Evolutionary conservation across 768 basidiomycete species (phyloP).

Genomic region (Termitomyces sp.): DNA sequence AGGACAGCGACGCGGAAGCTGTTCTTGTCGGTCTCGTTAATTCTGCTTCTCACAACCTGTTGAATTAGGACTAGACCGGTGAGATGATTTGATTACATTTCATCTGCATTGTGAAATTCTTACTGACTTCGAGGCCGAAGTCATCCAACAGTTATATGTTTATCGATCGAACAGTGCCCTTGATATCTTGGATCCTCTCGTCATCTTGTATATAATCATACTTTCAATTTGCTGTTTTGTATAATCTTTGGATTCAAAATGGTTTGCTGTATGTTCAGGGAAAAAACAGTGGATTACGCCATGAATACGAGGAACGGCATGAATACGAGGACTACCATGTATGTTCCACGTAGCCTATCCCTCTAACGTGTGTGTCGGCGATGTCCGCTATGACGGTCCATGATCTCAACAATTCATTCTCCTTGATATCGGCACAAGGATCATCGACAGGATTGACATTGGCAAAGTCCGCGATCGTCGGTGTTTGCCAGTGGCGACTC

Average conservation of each 20-base stretch:
- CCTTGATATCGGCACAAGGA: too few relatives aligned
- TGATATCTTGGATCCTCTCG: background rate
- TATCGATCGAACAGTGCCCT: background rate
- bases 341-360: background rate
- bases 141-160: background rate
- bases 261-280: too few relatives aligned
- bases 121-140: background rate
- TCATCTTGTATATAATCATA: background rate
- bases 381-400: too few relatives aligned
- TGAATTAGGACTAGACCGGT: background rate
- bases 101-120: background rate
- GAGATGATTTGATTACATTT: background rate
- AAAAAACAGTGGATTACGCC: too few relatives aligned
- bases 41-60: background rate
- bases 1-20: constrained; percentile 23
- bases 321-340: background rate
- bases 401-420: too few relatives aligned
- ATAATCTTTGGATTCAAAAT: too few relatives aligned
- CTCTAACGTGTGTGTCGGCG: too few relatives aligned
- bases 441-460: too few relatives aligned
- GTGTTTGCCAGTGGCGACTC: background rate
- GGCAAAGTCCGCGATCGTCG: too few relatives aligned
- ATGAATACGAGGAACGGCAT: background rate
- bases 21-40: constrained; percentile 23
- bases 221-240: background rate